A percentile compares a stretch with the other conserved stretches of the same genome.
phyloP scores from a whole-genome alignment of 2,329 filamentous ascomycete species.

The Stemphylium beticola region DNA sequence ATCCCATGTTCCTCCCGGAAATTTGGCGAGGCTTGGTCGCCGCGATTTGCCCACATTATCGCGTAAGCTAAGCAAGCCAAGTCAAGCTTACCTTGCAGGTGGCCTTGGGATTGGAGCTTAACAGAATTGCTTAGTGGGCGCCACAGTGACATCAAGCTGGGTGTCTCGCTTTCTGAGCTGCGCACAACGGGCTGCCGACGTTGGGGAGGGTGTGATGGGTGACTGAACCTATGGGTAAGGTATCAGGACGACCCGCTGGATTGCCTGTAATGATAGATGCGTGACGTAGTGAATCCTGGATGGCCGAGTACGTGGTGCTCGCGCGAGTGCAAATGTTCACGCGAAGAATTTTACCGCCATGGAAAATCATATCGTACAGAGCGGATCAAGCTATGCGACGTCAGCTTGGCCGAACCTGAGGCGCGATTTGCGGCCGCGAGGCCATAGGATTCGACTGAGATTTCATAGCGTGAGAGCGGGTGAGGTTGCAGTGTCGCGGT shows the following conservation, averaged over 20 bases:
- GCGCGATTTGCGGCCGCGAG: constrained; percentile 10
- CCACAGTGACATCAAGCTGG: constrained; percentile 15
- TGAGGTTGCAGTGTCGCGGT: constrained; percentile 16
- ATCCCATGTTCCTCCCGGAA: background rate
- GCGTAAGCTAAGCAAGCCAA: constrained; percentile 18
- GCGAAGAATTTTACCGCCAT: background rate
- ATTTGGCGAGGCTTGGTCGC: constrained; percentile 13
- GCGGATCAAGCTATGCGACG: background rate
- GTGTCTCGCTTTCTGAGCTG: background rate
- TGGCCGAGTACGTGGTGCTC: no score
- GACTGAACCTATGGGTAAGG: background rate
- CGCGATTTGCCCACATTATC: constrained; percentile 1
- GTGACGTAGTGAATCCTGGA: no score
- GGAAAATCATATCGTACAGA: background rate
- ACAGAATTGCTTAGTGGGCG: constrained; percentile 8
- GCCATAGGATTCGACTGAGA: constrained; percentile 18
- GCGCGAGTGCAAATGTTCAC: no score
- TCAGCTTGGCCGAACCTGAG: constrained; percentile 9
- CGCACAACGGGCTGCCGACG: background rate
- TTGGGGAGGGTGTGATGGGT: constrained; percentile 2
- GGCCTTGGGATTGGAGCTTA: constrained; percentile 10
- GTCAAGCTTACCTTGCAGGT: constrained; percentile 6
- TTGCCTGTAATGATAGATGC: background rate
- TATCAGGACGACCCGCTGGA: background rate
- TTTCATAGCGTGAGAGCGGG: constrained; percentile 12